Conservation (phyloP, 345 rosid genomes). For the Psidium guajava region DNA sequence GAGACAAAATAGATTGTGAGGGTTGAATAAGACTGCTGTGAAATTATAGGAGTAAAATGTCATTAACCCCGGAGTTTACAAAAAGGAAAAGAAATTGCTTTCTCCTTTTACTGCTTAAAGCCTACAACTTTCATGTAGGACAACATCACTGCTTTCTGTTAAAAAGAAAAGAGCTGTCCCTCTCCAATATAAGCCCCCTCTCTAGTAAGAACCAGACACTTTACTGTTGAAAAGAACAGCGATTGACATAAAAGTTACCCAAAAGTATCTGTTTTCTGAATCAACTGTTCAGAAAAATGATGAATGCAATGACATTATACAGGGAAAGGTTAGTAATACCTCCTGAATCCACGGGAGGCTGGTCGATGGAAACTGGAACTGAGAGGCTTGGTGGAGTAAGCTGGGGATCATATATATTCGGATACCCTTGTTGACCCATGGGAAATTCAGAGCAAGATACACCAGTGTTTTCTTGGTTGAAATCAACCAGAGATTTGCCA, state of each 20-base stretch:
- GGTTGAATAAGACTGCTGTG: background rate
- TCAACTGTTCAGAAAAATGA: background rate
- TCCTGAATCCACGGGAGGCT: constrained; percentile 39
- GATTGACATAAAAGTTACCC: background rate
- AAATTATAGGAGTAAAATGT: background rate
- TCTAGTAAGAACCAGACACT: background rate
- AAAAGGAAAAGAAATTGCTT: background rate
- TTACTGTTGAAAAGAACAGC: background rate
- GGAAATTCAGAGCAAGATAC: constrained; percentile 17
- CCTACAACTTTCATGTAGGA: background rate
- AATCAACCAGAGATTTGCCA: constrained; percentile 55
- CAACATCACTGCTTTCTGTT: too few species aligned
- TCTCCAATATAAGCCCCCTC: too few species aligned
- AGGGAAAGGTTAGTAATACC: constrained; percentile 10
- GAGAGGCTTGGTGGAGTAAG: constrained; percentile 21
- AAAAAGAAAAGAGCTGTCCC: too few species aligned
- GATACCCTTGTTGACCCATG: constrained; percentile 21
- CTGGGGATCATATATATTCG: constrained; percentile 28
- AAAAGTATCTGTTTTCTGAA: background rate
- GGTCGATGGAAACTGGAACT: constrained; percentile 41
- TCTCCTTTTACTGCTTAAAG: background rate
- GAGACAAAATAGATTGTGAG: background rate
- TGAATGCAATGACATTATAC: background rate
- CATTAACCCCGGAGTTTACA: background rate
- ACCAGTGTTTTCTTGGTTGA: constrained; percentile 31